Evolutionary conservation across 2,329 filamentous ascomycete genomes (phyloP).

Genomic region (Pseudopithomyces maydicus): DNA sequence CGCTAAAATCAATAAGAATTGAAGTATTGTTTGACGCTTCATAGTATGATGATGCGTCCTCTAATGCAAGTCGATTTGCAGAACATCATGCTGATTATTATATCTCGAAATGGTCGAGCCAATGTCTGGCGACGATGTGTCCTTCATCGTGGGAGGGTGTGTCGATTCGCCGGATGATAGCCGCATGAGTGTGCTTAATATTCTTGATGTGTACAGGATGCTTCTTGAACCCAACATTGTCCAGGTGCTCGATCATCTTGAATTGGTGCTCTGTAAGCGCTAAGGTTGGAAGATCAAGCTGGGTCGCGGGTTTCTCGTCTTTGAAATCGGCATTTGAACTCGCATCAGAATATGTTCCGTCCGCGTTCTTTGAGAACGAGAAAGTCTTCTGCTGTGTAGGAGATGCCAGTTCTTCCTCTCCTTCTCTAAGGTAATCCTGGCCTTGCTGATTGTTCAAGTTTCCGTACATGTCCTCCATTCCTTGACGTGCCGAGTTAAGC

Average conservation of each 20-base stretch:
- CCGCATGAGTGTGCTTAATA: slow-evolving; percentile 78
- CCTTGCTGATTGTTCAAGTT: slow-evolving; percentile 70
- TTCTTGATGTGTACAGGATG: slow-evolving; percentile 76
- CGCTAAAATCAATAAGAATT: neutral
- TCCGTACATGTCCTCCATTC: slow-evolving; percentile 79
- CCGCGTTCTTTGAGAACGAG: slow-evolving; percentile 4
- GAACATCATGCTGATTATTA: slow-evolving; percentile 7
- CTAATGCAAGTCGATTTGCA: neutral
- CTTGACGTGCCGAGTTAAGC: slow-evolving; percentile 73
- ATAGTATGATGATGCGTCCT: neutral
- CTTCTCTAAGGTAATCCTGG: slow-evolving; percentile 71
- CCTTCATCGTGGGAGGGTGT: slow-evolving; percentile 76
- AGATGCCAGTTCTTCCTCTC: slow-evolving; percentile 51
- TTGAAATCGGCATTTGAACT: slow-evolving; percentile 27
- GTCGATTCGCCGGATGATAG: slow-evolving; percentile 79
- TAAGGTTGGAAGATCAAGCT: slow-evolving; percentile 67
- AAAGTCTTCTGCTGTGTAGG: slow-evolving; percentile 26
- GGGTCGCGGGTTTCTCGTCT: slow-evolving; percentile 35
- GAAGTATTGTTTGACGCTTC: too few species aligned
- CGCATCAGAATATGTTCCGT: slow-evolving; percentile 22
- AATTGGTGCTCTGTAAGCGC: slow-evolving; percentile 83
- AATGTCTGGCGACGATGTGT: slow-evolving; percentile 77
- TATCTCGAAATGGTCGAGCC: slow-evolving; percentile 72
- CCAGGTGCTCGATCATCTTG: slow-evolving; percentile 77
- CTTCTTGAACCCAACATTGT: slow-evolving; percentile 65